Evolutionary conservation across 768 basidiomycete genomes (phyloP), one percentile per base, ranked within the genome.

Genomic region (Boletus rubropictus): DNA sequence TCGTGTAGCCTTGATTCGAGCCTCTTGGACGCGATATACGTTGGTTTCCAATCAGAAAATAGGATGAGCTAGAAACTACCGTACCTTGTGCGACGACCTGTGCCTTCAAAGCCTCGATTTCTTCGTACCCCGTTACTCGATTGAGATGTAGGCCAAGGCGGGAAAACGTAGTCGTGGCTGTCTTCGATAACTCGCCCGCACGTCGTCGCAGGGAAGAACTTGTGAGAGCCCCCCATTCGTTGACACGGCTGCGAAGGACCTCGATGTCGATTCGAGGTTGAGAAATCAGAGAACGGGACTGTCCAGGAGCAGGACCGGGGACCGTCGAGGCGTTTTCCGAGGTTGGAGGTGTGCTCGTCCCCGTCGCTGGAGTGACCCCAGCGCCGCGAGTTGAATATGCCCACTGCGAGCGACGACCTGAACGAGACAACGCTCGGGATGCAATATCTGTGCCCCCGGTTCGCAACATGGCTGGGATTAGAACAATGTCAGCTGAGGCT

Each of bases 61-160:
- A 28, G 44, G 3, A 15, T 22, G 39, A 14, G 32, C 32, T 41
- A 21, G 41, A 42, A 42, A 43, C 39, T 29, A 46, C 71, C 76
- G 51, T 61, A 94, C 96, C 95, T 73, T 88, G 84, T 39, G 80
- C 77, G 34, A 80, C 85, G 17, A 96, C 92, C 36, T 74, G 75
- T 52, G 70, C 69, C 67, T 94, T 92, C 50, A 95, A 66, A 14
- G 74, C 76, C 55, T 96, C 91, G 33, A 96, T 94, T 58, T 84
- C 82, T 53, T 86, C 86, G 57, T 99, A 99, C 0, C 96, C 96
- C 8, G 94, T 93, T 18, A 89, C 80, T 50, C 79, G 81, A 61
- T 94, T 97, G 48, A 98, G 69, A 58, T 87, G 79, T 21, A 75
- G 69, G 10, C 91, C 93, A 3, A 95, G 74, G 56, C 82, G 75